phyloP scores from a whole-genome alignment of 1,139 yeast genomes.

The Kurtzmaniella quercitrusa region DNA sequence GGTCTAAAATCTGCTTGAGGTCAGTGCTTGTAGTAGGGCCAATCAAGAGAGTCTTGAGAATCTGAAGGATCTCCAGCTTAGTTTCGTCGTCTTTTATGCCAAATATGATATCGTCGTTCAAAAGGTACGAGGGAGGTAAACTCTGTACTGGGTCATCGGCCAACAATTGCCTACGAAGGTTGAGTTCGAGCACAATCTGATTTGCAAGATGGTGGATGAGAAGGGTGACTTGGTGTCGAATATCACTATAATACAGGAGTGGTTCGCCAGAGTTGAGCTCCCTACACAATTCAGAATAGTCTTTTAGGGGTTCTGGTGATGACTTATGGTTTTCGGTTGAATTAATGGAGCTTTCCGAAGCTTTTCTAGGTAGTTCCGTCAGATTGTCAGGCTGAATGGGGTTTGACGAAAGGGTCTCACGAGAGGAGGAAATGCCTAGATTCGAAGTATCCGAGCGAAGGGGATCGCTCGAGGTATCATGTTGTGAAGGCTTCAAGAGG shows the following conservation, averaged over 20 bases:
- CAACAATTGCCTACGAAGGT: slow-evolving; percentile 16
- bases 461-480: no score
- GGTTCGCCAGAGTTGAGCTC: slow-evolving; percentile 4
- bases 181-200: slow-evolving; percentile 23
- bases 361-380: background rate
- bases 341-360: background rate
- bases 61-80: slow-evolving; percentile 15
- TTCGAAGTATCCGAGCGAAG: background rate
- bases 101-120: slow-evolving; percentile 13
- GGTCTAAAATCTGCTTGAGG: slow-evolving; percentile 10
- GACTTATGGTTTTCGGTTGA: background rate
- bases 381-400: background rate
- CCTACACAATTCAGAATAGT: slow-evolving; percentile 4
- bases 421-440: background rate
- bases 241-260: slow-evolving; percentile 11
- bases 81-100: slow-evolving; percentile 13
- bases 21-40: background rate
- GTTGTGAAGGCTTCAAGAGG: no score
- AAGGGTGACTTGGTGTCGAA: slow-evolving; percentile 17
- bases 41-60: slow-evolving; percentile 3
- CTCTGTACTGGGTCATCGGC: slow-evolving; percentile 9
- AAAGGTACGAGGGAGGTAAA: slow-evolving; percentile 10
- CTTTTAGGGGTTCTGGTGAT: background rate
- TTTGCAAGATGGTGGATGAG: slow-evolving; percentile 14
- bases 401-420: background rate